Evolutionary conservation across 2,329 filamentous ascomycete species (phyloP).

Genomic region (Stromatinia cepivora): DNA sequence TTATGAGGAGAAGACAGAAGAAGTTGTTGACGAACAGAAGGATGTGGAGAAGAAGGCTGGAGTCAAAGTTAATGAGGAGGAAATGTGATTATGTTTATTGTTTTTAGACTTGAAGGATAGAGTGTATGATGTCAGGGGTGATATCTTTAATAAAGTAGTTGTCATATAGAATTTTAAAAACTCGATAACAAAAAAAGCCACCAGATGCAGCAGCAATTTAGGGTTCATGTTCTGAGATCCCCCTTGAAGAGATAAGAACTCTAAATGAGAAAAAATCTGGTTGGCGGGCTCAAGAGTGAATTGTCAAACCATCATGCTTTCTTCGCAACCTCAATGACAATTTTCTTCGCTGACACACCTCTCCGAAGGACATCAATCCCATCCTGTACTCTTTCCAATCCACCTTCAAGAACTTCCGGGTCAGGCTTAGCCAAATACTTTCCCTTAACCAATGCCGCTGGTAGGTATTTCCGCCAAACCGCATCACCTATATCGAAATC

Average conservation of each 20-base stretch:
- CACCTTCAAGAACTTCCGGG: slow-evolving; percentile 45
- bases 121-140: background rate
- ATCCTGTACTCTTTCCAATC: slow-evolving; percentile 46
- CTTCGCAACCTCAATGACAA: slow-evolving; percentile 42
- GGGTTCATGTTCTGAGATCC: background rate
- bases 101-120: background rate
- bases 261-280: background rate
- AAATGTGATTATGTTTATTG: background rate
- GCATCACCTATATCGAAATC: slow-evolving; percentile 39
- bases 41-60: slow-evolving; percentile 14
- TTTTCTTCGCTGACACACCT: slow-evolving; percentile 47
- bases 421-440: slow-evolving; percentile 45
- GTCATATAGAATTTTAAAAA: background rate
- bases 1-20: background rate
- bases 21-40: background rate
- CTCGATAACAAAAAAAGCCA: background rate
- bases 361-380: slow-evolving; percentile 44
- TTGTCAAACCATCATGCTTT: background rate
- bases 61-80: background rate
- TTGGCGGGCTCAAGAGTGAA: background rate
- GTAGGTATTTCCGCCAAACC: slow-evolving; percentile 46
- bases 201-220: background rate
- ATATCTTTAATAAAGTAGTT: background rate
- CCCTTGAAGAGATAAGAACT: background rate
- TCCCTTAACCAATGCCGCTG: slow-evolving; percentile 43